Evolutionary conservation across 441 rosid genomes (phyloP).

Genomic region (Sinapis alba): DNA sequence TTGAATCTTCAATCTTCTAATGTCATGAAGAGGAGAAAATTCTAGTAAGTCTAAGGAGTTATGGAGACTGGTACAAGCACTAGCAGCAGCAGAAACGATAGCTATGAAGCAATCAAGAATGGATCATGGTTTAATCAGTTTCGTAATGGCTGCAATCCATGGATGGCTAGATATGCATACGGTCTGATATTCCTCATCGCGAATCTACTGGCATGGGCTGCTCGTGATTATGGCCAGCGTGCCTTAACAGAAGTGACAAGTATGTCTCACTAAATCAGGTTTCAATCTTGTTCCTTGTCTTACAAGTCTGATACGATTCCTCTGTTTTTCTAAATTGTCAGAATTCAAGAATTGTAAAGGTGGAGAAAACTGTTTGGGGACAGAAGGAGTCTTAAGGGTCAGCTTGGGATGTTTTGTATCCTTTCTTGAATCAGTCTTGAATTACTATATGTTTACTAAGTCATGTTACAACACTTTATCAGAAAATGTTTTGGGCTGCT

Average conservation of each 20-base stretch:
- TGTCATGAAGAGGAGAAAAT: constrained; percentile 49
- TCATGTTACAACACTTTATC: background rate
- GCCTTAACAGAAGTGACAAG: constrained; percentile 70
- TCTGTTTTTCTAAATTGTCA: constrained; percentile 40
- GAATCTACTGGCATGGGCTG: constrained; percentile 88
- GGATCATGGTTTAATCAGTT: constrained; percentile 86
- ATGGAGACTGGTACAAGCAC: constrained; percentile 64
- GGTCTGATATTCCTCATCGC: constrained; percentile 79
- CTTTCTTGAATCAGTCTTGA: constrained; percentile 44
- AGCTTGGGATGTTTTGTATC: constrained; percentile 99
- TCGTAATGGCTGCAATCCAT: constrained; percentile 78
- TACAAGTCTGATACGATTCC: constrained; percentile 14
- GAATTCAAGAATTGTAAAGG: constrained; percentile 72
- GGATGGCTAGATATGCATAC: constrained; percentile 95
- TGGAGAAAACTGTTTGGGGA: constrained; percentile 75
- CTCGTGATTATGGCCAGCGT: constrained; percentile 74
- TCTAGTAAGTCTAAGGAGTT: constrained; percentile 38
- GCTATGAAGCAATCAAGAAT: constrained; percentile 45
- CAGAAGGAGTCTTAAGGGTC: constrained; percentile 90
- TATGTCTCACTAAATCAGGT: constrained; percentile 42
- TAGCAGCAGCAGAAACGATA: constrained; percentile 39
- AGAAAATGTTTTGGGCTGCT: constrained; percentile 49
- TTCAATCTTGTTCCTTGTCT: constrained; percentile 14
- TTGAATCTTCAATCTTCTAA: constrained; percentile 26
- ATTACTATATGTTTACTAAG: background rate